Base-by-base conservation (phyloP, 805 yeast genomes). In the Nematodospora valgi region DNA sequence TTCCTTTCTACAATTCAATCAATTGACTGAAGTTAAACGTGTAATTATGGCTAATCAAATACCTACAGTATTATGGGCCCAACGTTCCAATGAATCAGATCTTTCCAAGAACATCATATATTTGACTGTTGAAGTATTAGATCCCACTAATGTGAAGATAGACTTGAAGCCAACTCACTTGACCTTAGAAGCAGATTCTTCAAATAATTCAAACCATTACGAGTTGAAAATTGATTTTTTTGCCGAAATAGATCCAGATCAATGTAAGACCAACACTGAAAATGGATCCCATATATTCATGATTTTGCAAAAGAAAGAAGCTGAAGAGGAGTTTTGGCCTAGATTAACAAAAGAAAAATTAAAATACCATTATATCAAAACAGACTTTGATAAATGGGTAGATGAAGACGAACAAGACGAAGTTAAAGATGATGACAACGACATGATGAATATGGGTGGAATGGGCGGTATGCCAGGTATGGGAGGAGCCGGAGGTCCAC, bases 401-500 rank as follows among this genome's bases (percentile, higher is more conserved):
- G 98, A 91, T 56, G 98, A 91, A 68, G 98, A 91, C 56, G 98
- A 91, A 64, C 98, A 91, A 64, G 88, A 86, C 26, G 89, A 80
- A 39, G 68, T 61, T 34, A 70, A 68, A 8, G 82, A 71, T 27
- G 72, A 63, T 16, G 76, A 58, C 14, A 59, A 54, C 15, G 63
- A 56, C 30, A 44, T 61, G 43, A 53, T 57, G 17, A 48, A 56
- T 35, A 22, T 39, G 53, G 35, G 48, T n/a, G 58, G 55, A n/a
- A n/a, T n/a, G n/a, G n/a, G n/a, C n/a, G n/a, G n/a, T n/a, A n/a
- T n/a, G n/a, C 12, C 51, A 38, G 58, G 52, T 22, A 62, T 51
- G 47, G 66, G 59, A 44, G 65, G 70, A 39, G 48, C 51, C 39
- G 59, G 56, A 24, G 64, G 62, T 13, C 54, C 52, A 38, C 35